Evolutionary conservation across 148 eudicot genomes (phyloP), one percentile per base, ranked within the genome.

Genomic region (Chenopodium album): DNA sequence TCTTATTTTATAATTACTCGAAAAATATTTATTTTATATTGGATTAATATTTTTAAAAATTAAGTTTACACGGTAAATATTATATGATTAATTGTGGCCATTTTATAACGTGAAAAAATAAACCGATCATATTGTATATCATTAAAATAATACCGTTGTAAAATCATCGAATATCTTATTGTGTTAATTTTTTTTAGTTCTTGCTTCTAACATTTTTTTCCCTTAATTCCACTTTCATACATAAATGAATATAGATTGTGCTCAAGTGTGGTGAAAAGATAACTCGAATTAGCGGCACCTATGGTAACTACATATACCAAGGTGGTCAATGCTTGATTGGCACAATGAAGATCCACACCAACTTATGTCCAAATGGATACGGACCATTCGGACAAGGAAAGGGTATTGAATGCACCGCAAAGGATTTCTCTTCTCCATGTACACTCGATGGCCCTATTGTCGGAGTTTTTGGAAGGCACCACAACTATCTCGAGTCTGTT

Each of bases 301-400:
- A 56, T 32, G 78, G 78, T 4, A 34, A 11, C 11, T 50, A 75
- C 41, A 19, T 16, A 37, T 32, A 76, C 48, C 5, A 1, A 9
- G 34, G n/a, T 28, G 32, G 34, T 9, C 29, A 32, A 56, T 12
- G 34, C 41, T 20, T 48, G 1, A 22, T 59, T 29, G 48, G 14
- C 11, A 13, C 28, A 37, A 17, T 76, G 5, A 76, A 60, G 28
- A 76, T 76, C 62, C 78, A 76, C 67, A 76, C 78, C 63, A 76
- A 76, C 17, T 31, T 56, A 31, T 34, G 68, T 37, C 79, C 79
- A 4, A 7, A 14, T 2, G 79, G 79, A 17, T 76, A 76, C 60
- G 79, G 79, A 76, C 48, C 68, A 32, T 76, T 6, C 34, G 77
- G 77, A 75, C 41, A 6, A 23, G 34, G 12, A 28, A 75, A 11